Evolutionary conservation across 371 early-diverging fungal species (phyloP), one percentile per base, ranked within the genome.

Genomic region (Mucor saturninus): DNA sequence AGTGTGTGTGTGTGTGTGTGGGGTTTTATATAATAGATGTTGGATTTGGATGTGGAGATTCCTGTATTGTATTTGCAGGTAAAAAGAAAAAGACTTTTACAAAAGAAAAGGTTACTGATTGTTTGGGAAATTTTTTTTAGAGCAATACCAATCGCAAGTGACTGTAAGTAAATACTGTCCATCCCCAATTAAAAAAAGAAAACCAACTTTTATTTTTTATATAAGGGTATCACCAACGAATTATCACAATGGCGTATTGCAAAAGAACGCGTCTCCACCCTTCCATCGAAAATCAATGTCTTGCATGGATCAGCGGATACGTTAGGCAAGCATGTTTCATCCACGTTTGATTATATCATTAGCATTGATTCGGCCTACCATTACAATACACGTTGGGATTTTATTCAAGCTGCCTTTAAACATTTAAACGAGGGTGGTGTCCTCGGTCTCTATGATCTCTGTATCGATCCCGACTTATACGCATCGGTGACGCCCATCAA

Each of bases 291-390:
- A 29, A 60, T 38, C 59, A 54, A 3, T 3, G 21, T 29, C 8
- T 61, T 73, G 3, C 69, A 65, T 31, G 83, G 78, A 15, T 75
- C 75, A 5, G 83, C 83, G 1, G 71, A 72, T 11, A 54, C 72
- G 32, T 38, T 77, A 10, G 28, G 67, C 11, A 13, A 49, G 6
- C 26, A 32, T 67, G 29, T 69, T 5, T 5, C 56, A 15, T 10
- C 59, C 2, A 26, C 32, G 4, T 83, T 74, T 53, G 78, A 83
- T 45, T 71, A 75, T 65, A 74, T 86, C 9, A 5, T 83, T 11
- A 78, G 79, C 4, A 79, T 86, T 38, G 87, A 86, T 60, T 81
- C 85, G 0, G 87, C 87, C 0, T 85, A 85, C 39, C 87, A 86
- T 46, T 86, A 77, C 62, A 59, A 70, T 31, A 84, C 87, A 0